Percentiles rank a stretch among this genome's conserved stretches.
These are phyloP conservation scores for Setaria viridis DNA, from an alignment of 202 grass and related monocot species.

Conservation along the genomic window DNA sequence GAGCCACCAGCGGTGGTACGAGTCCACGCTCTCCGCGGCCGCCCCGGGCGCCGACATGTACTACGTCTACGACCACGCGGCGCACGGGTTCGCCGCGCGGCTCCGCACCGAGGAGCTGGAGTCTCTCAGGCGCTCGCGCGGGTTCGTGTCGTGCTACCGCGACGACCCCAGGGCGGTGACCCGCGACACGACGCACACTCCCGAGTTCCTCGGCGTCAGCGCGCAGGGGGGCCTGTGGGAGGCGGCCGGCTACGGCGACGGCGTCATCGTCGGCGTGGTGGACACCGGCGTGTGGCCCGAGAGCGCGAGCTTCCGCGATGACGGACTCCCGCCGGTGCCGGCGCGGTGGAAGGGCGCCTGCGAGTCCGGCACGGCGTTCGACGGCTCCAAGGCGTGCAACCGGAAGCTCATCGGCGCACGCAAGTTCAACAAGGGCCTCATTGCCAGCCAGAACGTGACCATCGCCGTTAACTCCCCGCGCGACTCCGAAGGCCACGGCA, in stretches of 20 bases:
- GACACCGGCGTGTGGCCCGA: slow-evolving; percentile 86
- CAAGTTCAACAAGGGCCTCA: slow-evolving; percentile 67
- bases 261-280: slow-evolving; percentile 79
- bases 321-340: slow-evolving; percentile 59
- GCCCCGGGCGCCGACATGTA: slow-evolving; percentile 39
- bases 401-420: slow-evolving; percentile 91
- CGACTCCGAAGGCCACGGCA: slow-evolving; percentile 79
- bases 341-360: slow-evolving; percentile 70
- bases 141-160: slow-evolving; percentile 71
- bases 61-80: slow-evolving; percentile 79
- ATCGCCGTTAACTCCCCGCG: slow-evolving; percentile 64
- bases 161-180: slow-evolving; percentile 53
- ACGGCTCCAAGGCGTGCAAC: slow-evolving; percentile 68
- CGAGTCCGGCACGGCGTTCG: slow-evolving; percentile 68
- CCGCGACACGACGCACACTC: slow-evolving; percentile 84
- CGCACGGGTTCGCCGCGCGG: slow-evolving; percentile 76
- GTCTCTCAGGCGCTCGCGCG: slow-evolving; percentile 47
- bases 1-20: slow-evolving; percentile 66
- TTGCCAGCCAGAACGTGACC: slow-evolving; percentile 63
- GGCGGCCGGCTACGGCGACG: slow-evolving; percentile 49
- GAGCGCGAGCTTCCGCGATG: slow-evolving; percentile 84
- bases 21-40: slow-evolving; percentile 51
- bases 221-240: slow-evolving; percentile 49
- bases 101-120: slow-evolving; percentile 51
- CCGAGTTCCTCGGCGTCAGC: slow-evolving; percentile 74